These are phyloP conservation scores for Xylaria curta DNA, from an alignment of 495 filamentous ascomycete species.

Conservation along the genomic window DNA sequence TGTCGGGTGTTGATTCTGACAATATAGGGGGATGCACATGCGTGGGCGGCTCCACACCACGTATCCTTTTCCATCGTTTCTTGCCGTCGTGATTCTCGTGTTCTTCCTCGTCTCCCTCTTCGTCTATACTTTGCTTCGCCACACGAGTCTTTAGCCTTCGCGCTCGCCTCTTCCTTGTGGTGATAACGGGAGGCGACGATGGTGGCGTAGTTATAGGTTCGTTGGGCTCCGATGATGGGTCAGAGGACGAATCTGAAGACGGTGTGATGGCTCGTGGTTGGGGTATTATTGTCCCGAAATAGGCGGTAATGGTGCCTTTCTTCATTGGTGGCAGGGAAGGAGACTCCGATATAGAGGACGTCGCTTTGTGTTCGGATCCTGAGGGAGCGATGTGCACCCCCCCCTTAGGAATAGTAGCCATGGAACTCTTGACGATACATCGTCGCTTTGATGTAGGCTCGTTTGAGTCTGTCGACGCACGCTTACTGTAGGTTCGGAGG, in stretches of 20 bases:
- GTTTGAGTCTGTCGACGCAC: conserved; percentile 26
- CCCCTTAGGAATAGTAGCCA: background rate
- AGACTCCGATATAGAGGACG: background rate
- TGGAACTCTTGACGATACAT: conserved; percentile 19
- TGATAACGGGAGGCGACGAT: conserved; percentile 35
- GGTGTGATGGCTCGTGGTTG: conserved; percentile 26
- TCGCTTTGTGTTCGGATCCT: background rate
- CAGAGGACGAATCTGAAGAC: conserved; percentile 27
- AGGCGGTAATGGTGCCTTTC: conserved; percentile 50
- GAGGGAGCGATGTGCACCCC: background rate
- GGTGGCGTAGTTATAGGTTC: conserved; percentile 37
- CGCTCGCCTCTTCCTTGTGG: conserved; percentile 32
- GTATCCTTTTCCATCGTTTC: background rate
- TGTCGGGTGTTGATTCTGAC: conserved; percentile 24
- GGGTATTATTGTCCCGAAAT: conserved; percentile 45
- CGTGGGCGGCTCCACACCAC: background rate
- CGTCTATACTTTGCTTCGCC: background rate
- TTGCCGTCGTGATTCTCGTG: background rate
- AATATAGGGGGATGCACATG: background rate
- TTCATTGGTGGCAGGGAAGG: conserved; percentile 28
- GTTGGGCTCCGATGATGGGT: conserved; percentile 25
- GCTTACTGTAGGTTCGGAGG: conserved; percentile 53
- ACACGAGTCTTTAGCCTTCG: conserved; percentile 47
- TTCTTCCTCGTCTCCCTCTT: conserved; percentile 9
- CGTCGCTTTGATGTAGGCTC: conserved; percentile 33